Conservation (phyloP, 345 rosid species). For the Noccaea bulbosa region DNA sequence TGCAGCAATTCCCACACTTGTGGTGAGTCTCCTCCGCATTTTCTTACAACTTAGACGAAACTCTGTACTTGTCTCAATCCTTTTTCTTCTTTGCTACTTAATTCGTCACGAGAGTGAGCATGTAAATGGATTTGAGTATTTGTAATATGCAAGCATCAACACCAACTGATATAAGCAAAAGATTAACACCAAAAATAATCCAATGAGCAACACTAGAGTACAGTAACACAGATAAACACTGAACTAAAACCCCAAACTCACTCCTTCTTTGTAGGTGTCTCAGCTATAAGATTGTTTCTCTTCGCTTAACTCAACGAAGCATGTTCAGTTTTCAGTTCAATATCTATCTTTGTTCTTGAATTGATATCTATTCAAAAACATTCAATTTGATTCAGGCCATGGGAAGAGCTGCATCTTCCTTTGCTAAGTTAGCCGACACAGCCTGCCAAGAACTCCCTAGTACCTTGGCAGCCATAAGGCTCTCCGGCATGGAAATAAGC, state of each 20-base stretch:
- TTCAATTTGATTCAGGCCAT: constrained; percentile 55
- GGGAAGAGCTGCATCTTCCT: constrained; percentile 87
- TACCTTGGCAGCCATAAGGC: constrained; percentile 92
- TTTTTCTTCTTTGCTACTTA: too few relatives aligned
- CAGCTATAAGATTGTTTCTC: not conserved
- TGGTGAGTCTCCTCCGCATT: constrained; percentile 25
- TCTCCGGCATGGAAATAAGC: constrained; percentile 97
- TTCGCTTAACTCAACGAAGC: not conserved
- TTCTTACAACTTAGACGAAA: too few relatives aligned
- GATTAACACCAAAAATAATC: not conserved
- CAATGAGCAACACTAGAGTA: constrained; percentile 6
- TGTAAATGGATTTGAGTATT: not conserved
- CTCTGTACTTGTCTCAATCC: too few relatives aligned
- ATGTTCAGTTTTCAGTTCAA: not conserved
- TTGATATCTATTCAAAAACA: not conserved
- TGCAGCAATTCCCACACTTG: constrained; percentile 79
- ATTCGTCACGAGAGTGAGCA: too few relatives aligned
- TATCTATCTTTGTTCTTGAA: constrained; percentile 5
- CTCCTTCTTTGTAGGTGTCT: constrained; percentile 18
- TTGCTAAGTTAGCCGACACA: constrained; percentile 87
- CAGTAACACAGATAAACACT: constrained; percentile 4
- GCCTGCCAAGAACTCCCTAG: constrained; percentile 93
- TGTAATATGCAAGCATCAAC: constrained; percentile 7
- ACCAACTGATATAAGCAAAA: constrained; percentile 15
- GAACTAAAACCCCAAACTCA: not conserved